Base-by-base conservation (phyloP, 371 early-diverging fungal genomes). In the Mortierella sp. region DNA sequence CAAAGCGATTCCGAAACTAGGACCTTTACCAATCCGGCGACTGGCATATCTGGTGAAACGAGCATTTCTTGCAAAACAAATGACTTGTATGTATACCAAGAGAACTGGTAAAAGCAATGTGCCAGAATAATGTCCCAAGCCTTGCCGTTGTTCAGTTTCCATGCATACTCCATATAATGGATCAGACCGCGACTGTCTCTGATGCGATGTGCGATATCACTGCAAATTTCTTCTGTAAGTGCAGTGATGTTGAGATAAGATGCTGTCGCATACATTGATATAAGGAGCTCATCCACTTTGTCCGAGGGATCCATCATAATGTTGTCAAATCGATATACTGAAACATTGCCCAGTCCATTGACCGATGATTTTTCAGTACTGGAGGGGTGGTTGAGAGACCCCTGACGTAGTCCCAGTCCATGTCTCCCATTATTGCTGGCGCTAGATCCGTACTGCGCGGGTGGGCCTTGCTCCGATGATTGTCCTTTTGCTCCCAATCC, bases 101-200 rank as follows among this genome's bases (percentile, higher is more conserved):
- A 80, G 64, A 80, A 75, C 49, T 75, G 75, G 40, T 80, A 75
- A 37, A 80, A 72, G 58, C 81, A 80, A 26, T 80, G 81, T 0
- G 81, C 81, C 4, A 80, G 55, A 22, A 80, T 80, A 20, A 75
- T 72, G 32, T 80, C 81, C 81, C 81, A 80, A 14, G 75, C 75
- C 6, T 64, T 58, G 24, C 81, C 81, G n/a, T 80, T 80, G 55
- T 80, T 75, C 35, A 72, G 63, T 24, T 72, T 75, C 81, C 81
- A 80, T n/a, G 81, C 81, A 22, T 80, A 80, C 35, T 68, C 81
- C 81, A 80, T 80, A 62, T 80, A 80, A 28, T 75, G 75, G 52
- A 80, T 75, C 54, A 80, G 52, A 2, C 81, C 81, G 22, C 75
- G 72, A 32, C 55, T 72, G 57, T 72, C 75, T n/a, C 76, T 55